Conservation (phyloP, 139 green algal species). For the Pseudopediastrum boryanum region DNA sequence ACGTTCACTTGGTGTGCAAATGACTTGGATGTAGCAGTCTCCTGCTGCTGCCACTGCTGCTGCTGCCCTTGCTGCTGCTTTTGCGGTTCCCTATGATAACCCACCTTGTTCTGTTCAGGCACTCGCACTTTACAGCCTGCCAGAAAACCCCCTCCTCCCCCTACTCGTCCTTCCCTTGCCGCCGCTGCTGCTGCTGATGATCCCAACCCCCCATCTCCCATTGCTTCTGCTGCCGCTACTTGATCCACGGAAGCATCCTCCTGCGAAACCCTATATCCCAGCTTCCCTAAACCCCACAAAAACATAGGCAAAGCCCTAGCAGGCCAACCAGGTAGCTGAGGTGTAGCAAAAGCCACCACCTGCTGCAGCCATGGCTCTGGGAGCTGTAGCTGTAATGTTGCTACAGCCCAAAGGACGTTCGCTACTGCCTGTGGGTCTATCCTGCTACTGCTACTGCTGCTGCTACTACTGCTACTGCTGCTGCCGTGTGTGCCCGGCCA, state of each 20-base stretch:
- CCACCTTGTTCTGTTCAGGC: neutral
- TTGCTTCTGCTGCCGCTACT: neutral
- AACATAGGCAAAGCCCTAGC: conserved; percentile 7
- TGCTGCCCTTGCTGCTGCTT: neutral
- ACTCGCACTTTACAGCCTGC: too few species aligned
- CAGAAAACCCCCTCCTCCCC: neutral
- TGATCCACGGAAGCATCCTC: neutral
- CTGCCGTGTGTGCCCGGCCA: neutral
- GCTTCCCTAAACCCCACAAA: conserved; percentile 17
- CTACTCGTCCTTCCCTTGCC: neutral
- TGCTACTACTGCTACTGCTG: conserved; percentile 4
- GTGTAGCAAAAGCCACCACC: neutral
- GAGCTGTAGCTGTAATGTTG: neutral
- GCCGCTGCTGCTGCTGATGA: neutral
- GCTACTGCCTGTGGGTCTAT: conserved; percentile 1
- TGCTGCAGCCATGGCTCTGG: conserved; percentile 11
- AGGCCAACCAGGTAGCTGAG: neutral
- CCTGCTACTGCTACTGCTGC: neutral
- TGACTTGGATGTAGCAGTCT: too few species aligned
- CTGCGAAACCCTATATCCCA: conserved; percentile 2
- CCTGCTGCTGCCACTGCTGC: conserved; percentile 2
- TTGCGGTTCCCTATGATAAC: neutral
- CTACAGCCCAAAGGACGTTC: conserved; percentile 30
- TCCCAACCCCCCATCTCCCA: neutral
- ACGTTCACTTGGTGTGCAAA: too few species aligned